Evolutionary conservation across 768 basidiomycete genomes (phyloP).

Genomic region (Porpolomopsis calyptriformis): DNA sequence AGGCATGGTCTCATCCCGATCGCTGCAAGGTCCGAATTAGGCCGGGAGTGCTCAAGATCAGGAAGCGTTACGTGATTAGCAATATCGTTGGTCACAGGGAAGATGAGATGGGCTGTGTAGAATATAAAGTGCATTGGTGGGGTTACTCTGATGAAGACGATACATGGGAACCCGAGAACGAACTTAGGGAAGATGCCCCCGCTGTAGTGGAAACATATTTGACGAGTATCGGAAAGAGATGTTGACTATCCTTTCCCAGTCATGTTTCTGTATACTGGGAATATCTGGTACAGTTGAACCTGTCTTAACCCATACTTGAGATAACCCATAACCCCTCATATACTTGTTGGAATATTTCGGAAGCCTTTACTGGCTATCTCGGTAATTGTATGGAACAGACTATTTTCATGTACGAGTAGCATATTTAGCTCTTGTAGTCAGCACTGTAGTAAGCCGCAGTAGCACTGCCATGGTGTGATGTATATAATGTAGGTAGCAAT

Average conservation of each 20-base stretch:
- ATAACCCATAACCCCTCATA: background rate
- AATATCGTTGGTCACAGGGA: conserved; percentile 29
- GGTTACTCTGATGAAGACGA: conserved; percentile 41
- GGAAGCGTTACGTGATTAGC: conserved; percentile 35
- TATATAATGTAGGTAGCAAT: too few species aligned
- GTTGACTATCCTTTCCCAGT: too few species aligned
- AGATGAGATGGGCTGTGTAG: conserved; percentile 22
- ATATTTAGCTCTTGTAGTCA: too few species aligned
- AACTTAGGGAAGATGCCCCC: conserved; percentile 41
- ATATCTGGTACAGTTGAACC: background rate
- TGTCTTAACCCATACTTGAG: background rate
- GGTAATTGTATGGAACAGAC: too few species aligned
- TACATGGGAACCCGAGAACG: conserved; percentile 47
- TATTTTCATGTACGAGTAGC: too few species aligned
- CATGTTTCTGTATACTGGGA: too few species aligned
- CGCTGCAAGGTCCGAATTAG: conserved; percentile 35
- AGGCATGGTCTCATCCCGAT: conserved; percentile 44
- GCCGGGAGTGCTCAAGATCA: conserved; percentile 23
- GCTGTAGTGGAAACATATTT: conserved; percentile 33
- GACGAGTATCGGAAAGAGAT: too few species aligned
- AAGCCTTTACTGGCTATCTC: too few species aligned
- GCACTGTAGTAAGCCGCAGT: too few species aligned
- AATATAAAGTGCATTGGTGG: conserved; percentile 45
- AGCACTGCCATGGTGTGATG: too few species aligned
- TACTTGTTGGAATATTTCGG: too few species aligned